Evolutionary conservation across 2,329 filamentous ascomycete species (phyloP), one percentile per base, ranked within the genome.

Genomic region (Aplosporella prunicola): DNA sequence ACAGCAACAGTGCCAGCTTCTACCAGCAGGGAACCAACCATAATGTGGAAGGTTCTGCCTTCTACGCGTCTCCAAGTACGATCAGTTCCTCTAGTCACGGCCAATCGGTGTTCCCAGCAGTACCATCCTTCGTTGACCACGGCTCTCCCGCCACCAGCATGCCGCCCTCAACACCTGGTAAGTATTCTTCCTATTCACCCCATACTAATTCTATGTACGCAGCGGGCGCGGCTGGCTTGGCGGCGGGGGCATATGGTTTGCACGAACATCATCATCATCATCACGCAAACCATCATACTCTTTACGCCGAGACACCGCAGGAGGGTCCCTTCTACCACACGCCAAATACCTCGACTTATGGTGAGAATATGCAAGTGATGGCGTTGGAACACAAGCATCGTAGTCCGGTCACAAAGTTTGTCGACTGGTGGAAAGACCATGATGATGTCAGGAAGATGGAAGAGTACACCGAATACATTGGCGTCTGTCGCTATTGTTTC

Each of bases 381-480:
- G 64, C 64, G 20, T 64, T 68, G 40, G 57, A 61, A 30, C 71
- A 73, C 45, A 68, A 68, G 35, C 72, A 72, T 40, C 64, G 64
- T 29, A 74, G 74, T 0, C 71, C 76, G 0, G 60, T 80, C 2
- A 63, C 62, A 24, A 68, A 63, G 33, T 63, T 78, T 20, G 63
- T 74, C 25, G 71, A 74, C 48, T 80, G 69, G 63, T 78, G 71
- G 71, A 75, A 67, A 50, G 76, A 74, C 43, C 67, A 74, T 1
- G 74, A 80, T 44, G 76, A 75, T n/a, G 74, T 80, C 1, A 69
- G 67, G 13, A 71, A 71, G 51, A 80, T 77, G 60, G 76, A 80
- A 53, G 75, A 79, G 50, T 80, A 80, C 48, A 79, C 76, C 1
- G 74, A 80, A 55, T 71, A 72, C 42, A 79, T 78, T 47, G 76